Evolutionary conservation across 331 rosid species (phyloP).

Genomic region (Stylosanthes scabra): DNA sequence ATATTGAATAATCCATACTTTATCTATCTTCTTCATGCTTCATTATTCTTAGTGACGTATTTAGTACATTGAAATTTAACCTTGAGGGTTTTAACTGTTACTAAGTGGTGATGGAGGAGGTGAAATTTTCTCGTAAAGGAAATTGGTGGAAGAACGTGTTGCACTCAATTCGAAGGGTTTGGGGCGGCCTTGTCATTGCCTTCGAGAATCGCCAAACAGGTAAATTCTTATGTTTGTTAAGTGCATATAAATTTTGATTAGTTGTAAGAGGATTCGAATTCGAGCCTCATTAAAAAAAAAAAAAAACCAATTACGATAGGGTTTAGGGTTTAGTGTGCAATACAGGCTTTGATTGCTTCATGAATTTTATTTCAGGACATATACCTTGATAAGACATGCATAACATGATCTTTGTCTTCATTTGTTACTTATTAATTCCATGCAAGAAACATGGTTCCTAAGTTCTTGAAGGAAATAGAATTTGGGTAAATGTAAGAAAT

Average conservation of each 20-base stretch:
- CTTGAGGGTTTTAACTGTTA: conserved; percentile 2
- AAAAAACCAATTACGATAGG: no score
- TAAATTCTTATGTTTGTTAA: conserved; percentile 8
- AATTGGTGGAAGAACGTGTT: conserved; percentile 61
- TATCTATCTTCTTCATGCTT: background rate
- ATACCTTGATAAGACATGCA: background rate
- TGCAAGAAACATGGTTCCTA: background rate
- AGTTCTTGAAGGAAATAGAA: background rate
- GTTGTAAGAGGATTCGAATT: no score
- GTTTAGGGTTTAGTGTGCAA: background rate
- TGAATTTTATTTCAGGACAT: background rate
- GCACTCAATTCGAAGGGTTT: conserved; percentile 48
- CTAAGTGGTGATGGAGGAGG: conserved; percentile 24
- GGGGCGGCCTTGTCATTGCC: conserved; percentile 52
- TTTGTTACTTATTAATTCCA: background rate
- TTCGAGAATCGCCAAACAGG: conserved; percentile 62
- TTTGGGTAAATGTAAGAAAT: background rate
- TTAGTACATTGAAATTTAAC: conserved; percentile 23
- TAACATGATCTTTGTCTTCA: background rate
- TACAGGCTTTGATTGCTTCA: background rate
- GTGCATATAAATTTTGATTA: no score
- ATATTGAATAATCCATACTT: background rate
- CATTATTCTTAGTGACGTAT: no score
- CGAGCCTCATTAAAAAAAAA: no score
- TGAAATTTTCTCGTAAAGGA: conserved; percentile 42